Evolutionary conservation across 2,329 filamentous ascomycete genomes (phyloP).

Genomic region (Aspergillus novofumigatus): DNA sequence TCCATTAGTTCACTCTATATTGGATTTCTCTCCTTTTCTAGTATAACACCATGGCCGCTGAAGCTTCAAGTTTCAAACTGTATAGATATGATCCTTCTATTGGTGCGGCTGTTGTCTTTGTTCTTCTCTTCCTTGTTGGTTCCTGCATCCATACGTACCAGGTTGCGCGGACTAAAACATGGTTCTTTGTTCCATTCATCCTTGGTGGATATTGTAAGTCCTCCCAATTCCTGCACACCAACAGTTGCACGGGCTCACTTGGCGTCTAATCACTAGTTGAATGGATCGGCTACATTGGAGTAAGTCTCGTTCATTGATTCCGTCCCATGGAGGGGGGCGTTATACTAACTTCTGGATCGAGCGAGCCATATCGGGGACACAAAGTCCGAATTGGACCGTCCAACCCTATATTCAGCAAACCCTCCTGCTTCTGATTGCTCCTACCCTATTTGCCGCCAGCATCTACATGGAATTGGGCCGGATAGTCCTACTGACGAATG

Average conservation of each 20-base stretch:
- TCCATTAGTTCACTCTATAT: background rate
- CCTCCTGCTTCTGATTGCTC: background rate
- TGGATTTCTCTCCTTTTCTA: background rate
- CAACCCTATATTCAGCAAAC: background rate
- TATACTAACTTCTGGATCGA: background rate
- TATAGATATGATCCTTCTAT: conserved; percentile 45
- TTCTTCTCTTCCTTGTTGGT: conserved; percentile 42
- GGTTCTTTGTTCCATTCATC: conserved; percentile 44
- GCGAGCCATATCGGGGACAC: background rate
- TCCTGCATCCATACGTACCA: conserved; percentile 42
- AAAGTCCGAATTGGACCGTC: background rate
- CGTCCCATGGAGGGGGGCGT: background rate
- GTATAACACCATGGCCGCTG: background rate
- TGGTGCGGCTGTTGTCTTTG: conserved; percentile 44
- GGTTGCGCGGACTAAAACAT: conserved; percentile 42
- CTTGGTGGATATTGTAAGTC: conserved; percentile 38
- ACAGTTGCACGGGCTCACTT: background rate
- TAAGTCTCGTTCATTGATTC: background rate
- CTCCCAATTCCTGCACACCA: background rate
- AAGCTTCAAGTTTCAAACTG: conserved; percentile 9
- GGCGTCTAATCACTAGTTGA: background rate
- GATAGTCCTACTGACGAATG: background rate
- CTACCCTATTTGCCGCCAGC: background rate
- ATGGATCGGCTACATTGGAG: background rate
- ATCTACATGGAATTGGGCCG: background rate